Conservation (phyloP, 768 basidiomycete species). For the Mycena sanguinolenta region DNA sequence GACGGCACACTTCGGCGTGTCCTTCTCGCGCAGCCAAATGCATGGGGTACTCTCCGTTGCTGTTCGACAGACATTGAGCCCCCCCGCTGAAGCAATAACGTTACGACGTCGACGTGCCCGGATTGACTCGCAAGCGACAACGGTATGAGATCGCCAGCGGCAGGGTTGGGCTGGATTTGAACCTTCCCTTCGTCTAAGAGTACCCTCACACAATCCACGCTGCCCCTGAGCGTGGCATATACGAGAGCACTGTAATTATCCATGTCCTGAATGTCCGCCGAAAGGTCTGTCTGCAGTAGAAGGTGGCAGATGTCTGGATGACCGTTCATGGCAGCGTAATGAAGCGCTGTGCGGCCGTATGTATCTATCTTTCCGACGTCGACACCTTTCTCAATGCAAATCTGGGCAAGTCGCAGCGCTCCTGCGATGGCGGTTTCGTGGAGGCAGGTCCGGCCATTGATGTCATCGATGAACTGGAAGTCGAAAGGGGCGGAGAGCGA, state of each 20-base stretch:
- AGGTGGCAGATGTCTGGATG: constrained; percentile 81
- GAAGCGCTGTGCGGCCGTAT: constrained; percentile 93
- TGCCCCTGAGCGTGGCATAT: constrained; percentile 91
- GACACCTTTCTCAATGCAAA: constrained; percentile 84
- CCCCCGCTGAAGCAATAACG: constrained; percentile 83
- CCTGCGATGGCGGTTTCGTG: constrained; percentile 95
- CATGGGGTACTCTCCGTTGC: constrained; percentile 96
- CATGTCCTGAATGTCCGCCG: constrained; percentile 82
- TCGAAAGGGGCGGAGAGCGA: constrained; percentile 81
- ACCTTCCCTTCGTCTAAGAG: constrained; percentile 82
- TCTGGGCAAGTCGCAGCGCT: constrained; percentile 76
- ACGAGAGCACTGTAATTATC: constrained; percentile 96
- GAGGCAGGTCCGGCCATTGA: constrained; percentile 94
- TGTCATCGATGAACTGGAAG: constrained; percentile 94
- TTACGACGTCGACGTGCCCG: constrained; percentile 87
- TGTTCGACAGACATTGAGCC: constrained; percentile 85
- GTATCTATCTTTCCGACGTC: constrained; percentile 83
- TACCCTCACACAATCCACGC: constrained; percentile 85
- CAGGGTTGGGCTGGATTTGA: constrained; percentile 67
- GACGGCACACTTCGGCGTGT: constrained; percentile 84
- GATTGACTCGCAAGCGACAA: constrained; percentile 92
- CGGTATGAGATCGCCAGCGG: constrained; percentile 82
- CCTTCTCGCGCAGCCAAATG: constrained; percentile 96
- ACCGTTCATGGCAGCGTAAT: constrained; percentile 97
- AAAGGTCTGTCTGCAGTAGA: constrained; percentile 77